Evolutionary conservation across 1,284 basidiomycete genomes (phyloP).

Genomic region (Fomitopsis schrenkii): DNA sequence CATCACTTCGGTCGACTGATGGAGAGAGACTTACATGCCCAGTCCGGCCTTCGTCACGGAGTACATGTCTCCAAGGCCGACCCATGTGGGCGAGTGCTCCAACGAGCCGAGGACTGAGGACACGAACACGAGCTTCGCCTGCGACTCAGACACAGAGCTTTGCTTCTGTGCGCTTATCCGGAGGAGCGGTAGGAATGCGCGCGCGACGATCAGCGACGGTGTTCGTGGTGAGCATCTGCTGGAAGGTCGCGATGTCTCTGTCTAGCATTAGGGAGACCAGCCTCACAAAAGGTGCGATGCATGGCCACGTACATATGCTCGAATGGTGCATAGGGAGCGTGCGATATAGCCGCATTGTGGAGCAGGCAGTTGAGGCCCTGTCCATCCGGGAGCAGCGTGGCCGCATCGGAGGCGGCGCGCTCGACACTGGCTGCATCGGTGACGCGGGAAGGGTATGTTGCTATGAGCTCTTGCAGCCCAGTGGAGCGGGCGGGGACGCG

Average conservation of each 20-base stretch:
- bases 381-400: not conserved
- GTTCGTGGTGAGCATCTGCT: slow-evolving; percentile 4
- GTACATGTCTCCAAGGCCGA: not conserved
- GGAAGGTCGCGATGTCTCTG: slow-evolving; percentile 3
- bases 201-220: slow-evolving; percentile 3
- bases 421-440: not conserved
- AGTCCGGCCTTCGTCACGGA: slow-evolving; percentile 6
- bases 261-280: too few relatives aligned
- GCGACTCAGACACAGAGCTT: not conserved
- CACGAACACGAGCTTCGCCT: slow-evolving; percentile 4
- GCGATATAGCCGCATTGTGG: not conserved
- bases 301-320: not conserved
- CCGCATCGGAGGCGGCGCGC: not conserved
- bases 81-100: not conserved
- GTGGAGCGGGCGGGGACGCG: not conserved
- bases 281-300: not conserved
- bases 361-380: not conserved
- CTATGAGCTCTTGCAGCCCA: not conserved
- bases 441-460: not conserved
- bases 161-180: not conserved
- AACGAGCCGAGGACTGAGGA: slow-evolving; percentile 1
- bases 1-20: not conserved
- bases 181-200: slow-evolving; percentile 6
- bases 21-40: slow-evolving; percentile 5
- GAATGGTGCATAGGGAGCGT: not conserved